Evolutionary conservation across 169 alveolate genomes (phyloP), one percentile per base, ranked within the genome.

Genomic region (Plasmodium gaboni): DNA sequence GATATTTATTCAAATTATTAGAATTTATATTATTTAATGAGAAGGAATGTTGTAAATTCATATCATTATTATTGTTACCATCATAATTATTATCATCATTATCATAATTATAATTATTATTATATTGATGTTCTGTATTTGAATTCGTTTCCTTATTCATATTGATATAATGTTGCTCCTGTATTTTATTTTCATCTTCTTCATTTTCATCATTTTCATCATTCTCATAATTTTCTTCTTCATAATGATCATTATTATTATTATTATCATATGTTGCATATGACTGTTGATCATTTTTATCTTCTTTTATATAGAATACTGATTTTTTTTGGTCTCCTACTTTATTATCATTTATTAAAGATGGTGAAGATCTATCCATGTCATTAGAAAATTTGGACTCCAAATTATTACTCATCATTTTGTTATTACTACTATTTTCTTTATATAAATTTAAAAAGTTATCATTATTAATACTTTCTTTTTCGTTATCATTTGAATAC

Each of bases 401-500:
- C n/a, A 38, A 38, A 38, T 48, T 19, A 10, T 48, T 50, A 51
- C 50, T 68, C 73, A 55, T 61, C 46, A 44, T 22, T 19, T 50
- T 46, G 50, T 57, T 73, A 53, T 55, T 73, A 12, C 46, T 67
- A 15, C 69, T 60, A 32, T 13, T 74, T 17, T 51, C 59, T n/a
- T 74, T 74, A 59, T 74, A 74, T 24, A 74, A 67, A 48, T 67
- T 65, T 46, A 60, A 74, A 26, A 13, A 19, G 0, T 24, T 74
- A 53, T 50, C 44, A 17, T 8, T 74, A 55, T 55, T 55, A 17
- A 55, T 74, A 26, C 7, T 38, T 44, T 5, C 64, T 57, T 32
- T 61, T 74, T 74, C 74, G 48, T 59, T 65, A 32, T 60, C 88
- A 28, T 73, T 74, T 26, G 73, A 24, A 17, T 74, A 57, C 55